Evolutionary conservation across 1,284 basidiomycete species (phyloP), one percentile per base, ranked within the genome.

Genomic region (Porodaedalea pini): DNA sequence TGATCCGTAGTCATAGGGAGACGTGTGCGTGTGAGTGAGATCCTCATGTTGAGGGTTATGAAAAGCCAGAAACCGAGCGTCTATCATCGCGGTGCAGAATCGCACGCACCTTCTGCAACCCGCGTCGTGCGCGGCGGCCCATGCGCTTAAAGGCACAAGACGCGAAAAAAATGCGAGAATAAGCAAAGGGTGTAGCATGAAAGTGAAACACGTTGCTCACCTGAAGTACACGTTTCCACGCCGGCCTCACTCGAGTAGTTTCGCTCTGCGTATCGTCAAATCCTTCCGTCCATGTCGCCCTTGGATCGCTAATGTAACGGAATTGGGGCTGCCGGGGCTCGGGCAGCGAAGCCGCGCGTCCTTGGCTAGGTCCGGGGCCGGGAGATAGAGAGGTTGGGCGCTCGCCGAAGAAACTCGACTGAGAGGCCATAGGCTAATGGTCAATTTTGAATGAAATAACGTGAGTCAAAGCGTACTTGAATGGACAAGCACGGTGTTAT

Each of bases 371-470:
- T 17, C n/a, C 19, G 5, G n/a, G 27, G 13, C 25, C 25, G 6
- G 40, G 27, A 3, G 15, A 27, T 21, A 8, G 27, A 8, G 31
- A 13, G 15, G 10, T 7, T 15, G 36, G 17, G 5, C 31, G 53
- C 2, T 25, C 54, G 29, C 32, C 37, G 27, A 57, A 57, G 4
- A 57, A 52, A 17, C 27, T 51, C n/a, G 56, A 57, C 23, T 44
- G 39, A 15, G 56, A 57, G 39, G 49, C 56, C 56, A 57, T 57
- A 13, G 49, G 29, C 56, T 57, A 45, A 21, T 37, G 10, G n/a
- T 37, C 8, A 8, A n/a, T n/a, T n/a, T n/a, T 8, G 36, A 8
- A 37, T 37, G n/a, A 37, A 37, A 37, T 8, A 37, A 51, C 17
- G 29, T 31, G 11, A n/a, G 17, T 23, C 6, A n/a, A 43, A n/a